Conservation (phyloP, 73 alveolate genomes). For the Symbiodinium pilosum region DNA sequence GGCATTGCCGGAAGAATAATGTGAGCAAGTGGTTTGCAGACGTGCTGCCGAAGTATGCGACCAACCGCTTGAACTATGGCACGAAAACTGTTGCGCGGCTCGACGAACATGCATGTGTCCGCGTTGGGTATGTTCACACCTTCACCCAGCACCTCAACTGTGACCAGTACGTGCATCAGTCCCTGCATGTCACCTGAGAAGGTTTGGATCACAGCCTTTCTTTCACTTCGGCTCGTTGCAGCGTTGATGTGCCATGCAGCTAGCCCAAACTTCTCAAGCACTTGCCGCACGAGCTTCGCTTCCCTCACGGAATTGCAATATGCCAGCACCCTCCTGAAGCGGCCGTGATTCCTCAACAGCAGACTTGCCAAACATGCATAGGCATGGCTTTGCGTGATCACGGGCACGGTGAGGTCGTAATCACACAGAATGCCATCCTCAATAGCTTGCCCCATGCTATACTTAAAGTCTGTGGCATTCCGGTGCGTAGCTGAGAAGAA, state of each 20-base stretch:
- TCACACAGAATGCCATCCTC: slow-evolving; percentile 32
- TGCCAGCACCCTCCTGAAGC: slow-evolving; percentile 36
- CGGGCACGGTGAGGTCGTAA: slow-evolving; percentile 26
- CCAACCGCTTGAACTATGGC: slow-evolving; percentile 77
- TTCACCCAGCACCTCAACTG: slow-evolving; percentile 55
- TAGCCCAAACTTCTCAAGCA: neutral
- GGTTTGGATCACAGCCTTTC: neutral
- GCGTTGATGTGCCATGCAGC: slow-evolving; percentile 84
- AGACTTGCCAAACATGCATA: slow-evolving; percentile 28
- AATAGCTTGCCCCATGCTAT: slow-evolving; percentile 45
- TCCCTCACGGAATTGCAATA: slow-evolving; percentile 39
- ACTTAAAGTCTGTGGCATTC: neutral
- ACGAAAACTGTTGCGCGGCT: slow-evolving; percentile 52
- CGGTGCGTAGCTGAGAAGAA: slow-evolving; percentile 16
- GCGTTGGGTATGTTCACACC: slow-evolving; percentile 86
- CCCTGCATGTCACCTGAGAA: slow-evolving; percentile 32
- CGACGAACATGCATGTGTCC: slow-evolving; percentile 84
- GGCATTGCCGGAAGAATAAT: slow-evolving; percentile 33
- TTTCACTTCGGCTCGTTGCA: neutral
- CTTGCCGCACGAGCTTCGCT: slow-evolving; percentile 36
- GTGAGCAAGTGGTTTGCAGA: slow-evolving; percentile 54
- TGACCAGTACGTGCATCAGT: slow-evolving; percentile 45
- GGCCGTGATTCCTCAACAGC: neutral
- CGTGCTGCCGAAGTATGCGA: slow-evolving; percentile 28
- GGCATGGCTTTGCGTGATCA: neutral